Evolutionary conservation across 331 rosid genomes (phyloP).

Genomic region (Ulmus americana): DNA sequence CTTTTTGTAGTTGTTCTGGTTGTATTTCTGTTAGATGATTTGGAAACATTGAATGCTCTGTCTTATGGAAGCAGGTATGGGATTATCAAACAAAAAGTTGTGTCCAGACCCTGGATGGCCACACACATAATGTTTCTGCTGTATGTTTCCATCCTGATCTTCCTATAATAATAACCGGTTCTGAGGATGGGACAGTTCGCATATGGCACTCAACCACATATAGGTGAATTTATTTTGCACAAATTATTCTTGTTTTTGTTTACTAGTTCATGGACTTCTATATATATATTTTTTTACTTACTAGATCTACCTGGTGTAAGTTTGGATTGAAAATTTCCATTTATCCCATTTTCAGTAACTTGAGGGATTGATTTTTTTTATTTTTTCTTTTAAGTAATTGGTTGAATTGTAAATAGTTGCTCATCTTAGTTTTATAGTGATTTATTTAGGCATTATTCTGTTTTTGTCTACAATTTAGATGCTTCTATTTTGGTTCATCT

Average conservation of each 20-base stretch:
- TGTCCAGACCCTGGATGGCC: conserved; percentile 98
- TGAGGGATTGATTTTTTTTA: not conserved
- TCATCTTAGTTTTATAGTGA: not conserved
- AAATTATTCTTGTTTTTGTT: not conserved
- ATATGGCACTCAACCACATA: conserved; percentile 99
- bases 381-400: not conserved
- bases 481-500: not conserved
- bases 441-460: not conserved
- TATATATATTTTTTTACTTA: not conserved
- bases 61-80: conserved; percentile 74
- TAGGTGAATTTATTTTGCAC: conserved; percentile 43
- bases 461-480: not conserved
- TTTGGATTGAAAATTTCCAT: not conserved
- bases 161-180: conserved; percentile 96
- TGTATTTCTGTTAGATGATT: conserved; percentile 12
- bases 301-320: too few relatives aligned
- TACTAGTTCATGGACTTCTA: not conserved
- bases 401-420: not conserved
- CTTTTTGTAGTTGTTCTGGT: conserved; percentile 14
- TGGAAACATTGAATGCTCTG: conserved; percentile 18
- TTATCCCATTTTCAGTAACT: not conserved
- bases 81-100: conserved; percentile 99
- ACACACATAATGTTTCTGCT: conserved; percentile 97
- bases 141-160: conserved; percentile 99
- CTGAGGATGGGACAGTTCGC: conserved; percentile 99